Base-by-base conservation (phyloP, 495 filamentous ascomycete species). In the Wilcoxina mikolae region DNA sequence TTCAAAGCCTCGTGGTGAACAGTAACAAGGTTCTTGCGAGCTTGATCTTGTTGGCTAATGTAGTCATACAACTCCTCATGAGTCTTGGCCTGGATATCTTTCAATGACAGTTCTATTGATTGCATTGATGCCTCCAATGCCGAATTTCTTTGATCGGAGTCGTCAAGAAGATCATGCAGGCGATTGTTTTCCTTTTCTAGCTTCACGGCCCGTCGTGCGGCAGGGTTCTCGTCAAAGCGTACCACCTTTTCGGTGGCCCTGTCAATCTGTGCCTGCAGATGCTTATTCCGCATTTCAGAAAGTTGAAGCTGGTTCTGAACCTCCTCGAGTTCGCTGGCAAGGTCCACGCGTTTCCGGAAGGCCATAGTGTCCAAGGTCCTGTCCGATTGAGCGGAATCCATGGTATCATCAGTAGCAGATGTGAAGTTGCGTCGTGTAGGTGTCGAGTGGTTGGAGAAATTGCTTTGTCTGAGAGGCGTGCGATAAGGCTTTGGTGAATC, bases 11-110 rank as follows among this genome's bases (percentile, higher is more conserved):
- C 80, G 59, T 93, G 93, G 66, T 98, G 85, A 52, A 81, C 78
- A 64, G 86, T 81, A 33, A 94, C 73, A 23, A 98, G 69, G 3
- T 82, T 81, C 55, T 82, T 79, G 39, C 91, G 78, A 17, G 89
- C 86, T 55, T 91, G 81, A 65, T 98, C 91, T 66, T 98, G 91
- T 43, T 83, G 87, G 67, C 87, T 93, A 65, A 98, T 84, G 46
- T 95, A 72, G 53, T 95, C 88, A 64, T 88, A 88, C 26, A 98
- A 78, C 65, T 98, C 91, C 61, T 96, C 91, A 55, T 96, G 88
- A 1, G 86, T 93, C 64, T 83, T 87, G 1, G 90, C 84, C 67
- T 95, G 89, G 25, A 98, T 78, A 67, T 98, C 91, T 41, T 89
- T 84, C 33, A 95, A 70, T 10, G 86, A 88, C 12, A 98, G 74